Base-by-base conservation (phyloP, 768 basidiomycete species). In the Podaxis sp. region DNA sequence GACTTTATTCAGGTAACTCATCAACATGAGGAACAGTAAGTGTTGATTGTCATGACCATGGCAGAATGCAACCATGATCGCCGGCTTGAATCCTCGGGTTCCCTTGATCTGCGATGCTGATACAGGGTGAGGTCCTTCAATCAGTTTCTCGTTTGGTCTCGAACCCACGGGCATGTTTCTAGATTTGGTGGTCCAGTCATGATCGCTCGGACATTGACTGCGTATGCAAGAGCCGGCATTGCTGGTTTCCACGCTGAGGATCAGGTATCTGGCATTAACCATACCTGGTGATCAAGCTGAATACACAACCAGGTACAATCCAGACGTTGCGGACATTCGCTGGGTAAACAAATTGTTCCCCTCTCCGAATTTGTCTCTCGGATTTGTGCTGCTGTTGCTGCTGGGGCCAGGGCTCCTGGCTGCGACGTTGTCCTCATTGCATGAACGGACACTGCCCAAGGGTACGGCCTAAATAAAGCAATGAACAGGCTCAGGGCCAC, bases 21-120 rank as follows among this genome's bases (percentile, higher is more conserved):
- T 49, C 5, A 24, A 1, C 48, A 19, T 7, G 17, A 2, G 11
- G 22, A 19, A 49, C 17, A 1, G 3, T 6, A 24, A 19, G 19
- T 19, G 9, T 9, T 19, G 9, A 19, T 15, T 19, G 17, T 49
- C 15, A 49, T 19, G 38, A 46, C 24, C 24, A 24, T n/a, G 26
- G 61, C 58, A 71, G 68, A 81, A 78, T 74, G 77, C 67, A 73
- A 80, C 42, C 69, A 84, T 83, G 81, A 79, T 84, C 63, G 79
- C 79, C 66, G 76, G 80, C 57, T 64, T 84, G 38, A 74, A 80
- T 55, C 81, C 82, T 4, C 73, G 75, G 2, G 70, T 76, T 12
- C 82, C 83, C 24, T 72, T 85, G 22, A 84, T 85, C 65, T 83
- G 83, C 19, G 83, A 84, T 57, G 84, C 84, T 8, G 83, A 85